phyloP scores from a whole-genome alignment of 371 early-diverging fungal genomes.

The Fennellomyces sp. region DNA sequence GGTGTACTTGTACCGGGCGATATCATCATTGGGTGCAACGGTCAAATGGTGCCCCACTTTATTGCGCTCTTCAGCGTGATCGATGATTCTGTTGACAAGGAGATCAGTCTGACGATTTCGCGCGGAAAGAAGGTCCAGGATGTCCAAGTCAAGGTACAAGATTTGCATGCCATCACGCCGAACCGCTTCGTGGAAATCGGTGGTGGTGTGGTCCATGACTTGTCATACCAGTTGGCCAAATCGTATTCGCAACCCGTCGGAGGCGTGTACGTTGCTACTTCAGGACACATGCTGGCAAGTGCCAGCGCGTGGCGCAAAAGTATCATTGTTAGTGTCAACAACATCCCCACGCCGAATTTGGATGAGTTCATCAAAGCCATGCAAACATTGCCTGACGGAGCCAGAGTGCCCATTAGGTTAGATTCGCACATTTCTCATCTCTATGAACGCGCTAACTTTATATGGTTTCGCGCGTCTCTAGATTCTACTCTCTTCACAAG shows the following conservation, averaged over 20 bases:
- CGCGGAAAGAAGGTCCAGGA: slow-evolving; percentile 67
- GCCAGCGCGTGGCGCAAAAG: slow-evolving; percentile 69
- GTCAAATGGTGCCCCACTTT: slow-evolving; percentile 67
- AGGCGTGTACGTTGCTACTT: slow-evolving; percentile 82
- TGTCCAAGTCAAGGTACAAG: slow-evolving; percentile 65
- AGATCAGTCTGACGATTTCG: slow-evolving; percentile 62
- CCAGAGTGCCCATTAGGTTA: slow-evolving; percentile 72
- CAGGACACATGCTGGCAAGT: slow-evolving; percentile 70
- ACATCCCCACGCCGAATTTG: slow-evolving; percentile 75
- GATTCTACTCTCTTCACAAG: slow-evolving; percentile 68
- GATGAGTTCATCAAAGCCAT: slow-evolving; percentile 78
- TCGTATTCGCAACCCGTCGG: slow-evolving; percentile 72
- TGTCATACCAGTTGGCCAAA: slow-evolving; percentile 85
- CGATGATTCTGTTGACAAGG: slow-evolving; percentile 70
- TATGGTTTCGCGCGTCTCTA: not conserved
- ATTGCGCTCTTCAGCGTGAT: slow-evolving; percentile 65
- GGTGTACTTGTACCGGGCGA: slow-evolving; percentile 73
- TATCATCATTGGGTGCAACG: slow-evolving; percentile 67
- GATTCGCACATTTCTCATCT: not conserved
- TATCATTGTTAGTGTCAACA: slow-evolving; percentile 71
- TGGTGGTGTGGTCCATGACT: slow-evolving; percentile 81
- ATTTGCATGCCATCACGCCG: slow-evolving; percentile 80
- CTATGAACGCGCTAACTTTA: not conserved
- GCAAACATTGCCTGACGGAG: slow-evolving; percentile 72
- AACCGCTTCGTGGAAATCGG: slow-evolving; percentile 80